Conservation (phyloP, 208 protist genomes). For the Crithidia acanthocephali region DNA sequence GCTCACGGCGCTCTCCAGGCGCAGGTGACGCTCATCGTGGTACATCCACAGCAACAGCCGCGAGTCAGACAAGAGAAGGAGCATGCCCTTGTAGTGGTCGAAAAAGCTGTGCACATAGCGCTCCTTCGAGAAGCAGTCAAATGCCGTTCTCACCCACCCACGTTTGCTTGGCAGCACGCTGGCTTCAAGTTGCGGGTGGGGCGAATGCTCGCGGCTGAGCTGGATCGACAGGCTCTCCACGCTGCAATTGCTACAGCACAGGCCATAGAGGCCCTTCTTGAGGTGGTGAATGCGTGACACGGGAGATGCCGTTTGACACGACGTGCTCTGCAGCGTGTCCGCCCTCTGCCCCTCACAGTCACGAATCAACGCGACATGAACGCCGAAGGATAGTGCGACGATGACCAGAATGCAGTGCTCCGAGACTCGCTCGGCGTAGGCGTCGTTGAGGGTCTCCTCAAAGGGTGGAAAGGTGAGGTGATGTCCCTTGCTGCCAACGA, state of each 20-base stretch:
- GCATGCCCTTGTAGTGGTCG: conserved; percentile 32
- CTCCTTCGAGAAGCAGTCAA: conserved; percentile 24
- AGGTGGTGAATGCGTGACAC: conserved; percentile 48
- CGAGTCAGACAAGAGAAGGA: conserved; percentile 41
- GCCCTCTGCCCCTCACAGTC: conserved; percentile 21
- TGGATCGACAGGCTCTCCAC: conserved; percentile 47
- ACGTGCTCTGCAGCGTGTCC: conserved; percentile 27
- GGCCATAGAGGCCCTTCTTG: conserved; percentile 49
- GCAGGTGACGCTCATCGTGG: conserved; percentile 21
- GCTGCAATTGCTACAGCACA: conserved; percentile 68
- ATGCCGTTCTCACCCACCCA: conserved; percentile 17
- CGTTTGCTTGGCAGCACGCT: conserved; percentile 13
- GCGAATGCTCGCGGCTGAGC: conserved; percentile 7
- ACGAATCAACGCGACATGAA: conserved; percentile 50
- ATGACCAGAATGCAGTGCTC: conserved; percentile 45
- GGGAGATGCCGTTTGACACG: conserved; percentile 38
- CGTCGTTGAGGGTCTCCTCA: conserved; percentile 48
- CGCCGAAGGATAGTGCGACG: conserved; percentile 53
- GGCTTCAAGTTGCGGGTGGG: conserved; percentile 21
- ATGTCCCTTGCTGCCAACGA: conserved; percentile 42
- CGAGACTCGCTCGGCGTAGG: conserved; percentile 47
- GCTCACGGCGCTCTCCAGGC: conserved; percentile 18
- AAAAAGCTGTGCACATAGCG: conserved; percentile 56
- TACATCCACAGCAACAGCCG: conserved; percentile 41
- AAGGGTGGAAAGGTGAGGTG: conserved; percentile 72